phyloP scores from a whole-genome alignment of 768 basidiomycete species.

The Polyporus arcularius region DNA sequence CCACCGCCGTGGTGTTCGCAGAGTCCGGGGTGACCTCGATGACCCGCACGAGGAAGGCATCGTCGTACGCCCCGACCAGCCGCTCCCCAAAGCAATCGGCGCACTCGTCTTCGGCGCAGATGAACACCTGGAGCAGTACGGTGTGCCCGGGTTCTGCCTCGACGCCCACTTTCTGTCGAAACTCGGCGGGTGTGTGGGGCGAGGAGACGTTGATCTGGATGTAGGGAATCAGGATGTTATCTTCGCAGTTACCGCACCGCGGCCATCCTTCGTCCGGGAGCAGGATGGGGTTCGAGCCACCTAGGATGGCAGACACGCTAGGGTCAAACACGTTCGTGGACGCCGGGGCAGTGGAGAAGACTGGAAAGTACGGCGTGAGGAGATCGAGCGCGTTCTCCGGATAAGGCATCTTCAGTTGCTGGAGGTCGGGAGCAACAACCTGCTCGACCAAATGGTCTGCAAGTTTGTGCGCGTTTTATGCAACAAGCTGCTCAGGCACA shows the following conservation, averaged over 20 bases:
- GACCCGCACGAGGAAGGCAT: conserved; percentile 11
- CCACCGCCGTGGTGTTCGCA: background rate
- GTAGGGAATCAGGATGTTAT: conserved; percentile 10
- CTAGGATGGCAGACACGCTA: conserved; percentile 7
- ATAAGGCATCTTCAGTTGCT: too few species aligned
- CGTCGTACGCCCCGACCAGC: background rate
- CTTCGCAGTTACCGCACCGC: conserved; percentile 3
- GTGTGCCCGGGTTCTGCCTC: background rate
- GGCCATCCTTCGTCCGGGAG: conserved; percentile 9
- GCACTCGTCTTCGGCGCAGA: conserved; percentile 8
- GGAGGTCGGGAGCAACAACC: too few species aligned
- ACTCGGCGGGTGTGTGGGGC: conserved; percentile 3
- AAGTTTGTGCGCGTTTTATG: too few species aligned
- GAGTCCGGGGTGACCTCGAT: conserved; percentile 4
- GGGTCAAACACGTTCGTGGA: background rate
- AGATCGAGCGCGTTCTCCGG: background rate
- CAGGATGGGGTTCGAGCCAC: conserved; percentile 4
- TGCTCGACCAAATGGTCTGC: too few species aligned
- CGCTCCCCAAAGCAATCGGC: conserved; percentile 10
- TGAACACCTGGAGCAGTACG: conserved; percentile 9
- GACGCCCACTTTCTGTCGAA: conserved; percentile 2
- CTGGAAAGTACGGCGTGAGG: conserved; percentile 10
- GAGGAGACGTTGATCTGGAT: conserved; percentile 13
- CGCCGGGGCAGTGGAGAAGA: background rate
- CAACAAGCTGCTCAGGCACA: too few species aligned